Conservation (phyloP, 352 stramenopile species). For the Globisporangium paddicum region DNA sequence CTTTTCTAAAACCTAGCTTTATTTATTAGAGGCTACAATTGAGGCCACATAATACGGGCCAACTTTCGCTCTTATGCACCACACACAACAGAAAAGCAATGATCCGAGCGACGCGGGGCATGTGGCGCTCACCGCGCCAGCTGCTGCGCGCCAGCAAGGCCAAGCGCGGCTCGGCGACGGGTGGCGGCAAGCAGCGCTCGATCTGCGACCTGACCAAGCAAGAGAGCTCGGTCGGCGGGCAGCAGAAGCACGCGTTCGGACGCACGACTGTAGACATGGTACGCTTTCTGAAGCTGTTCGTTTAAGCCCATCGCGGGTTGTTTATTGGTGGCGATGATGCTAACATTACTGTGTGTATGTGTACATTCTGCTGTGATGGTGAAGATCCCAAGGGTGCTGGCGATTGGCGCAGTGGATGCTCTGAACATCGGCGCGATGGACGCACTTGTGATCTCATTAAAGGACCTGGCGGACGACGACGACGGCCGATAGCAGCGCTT, state of each 20-base stretch:
- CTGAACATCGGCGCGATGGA: constrained; percentile 38
- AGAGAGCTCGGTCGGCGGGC: constrained; percentile 40
- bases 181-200: background rate
- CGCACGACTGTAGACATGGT: constrained; percentile 37
- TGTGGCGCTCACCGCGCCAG: constrained; percentile 55
- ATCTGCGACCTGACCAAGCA: constrained; percentile 15
- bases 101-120: constrained; percentile 39
- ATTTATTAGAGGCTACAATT: no score
- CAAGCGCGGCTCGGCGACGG: constrained; percentile 14
- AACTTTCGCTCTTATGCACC: background rate
- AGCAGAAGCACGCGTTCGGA: constrained; percentile 51
- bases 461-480: constrained; percentile 52
- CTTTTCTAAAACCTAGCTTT: no score
- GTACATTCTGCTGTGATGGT: constrained; percentile 1
- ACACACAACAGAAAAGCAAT: constrained; percentile 18
- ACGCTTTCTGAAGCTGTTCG: constrained; percentile 2
- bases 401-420: constrained; percentile 23
- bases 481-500: constrained; percentile 59
- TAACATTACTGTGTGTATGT: background rate
- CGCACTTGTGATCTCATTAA: constrained; percentile 31
- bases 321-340: background rate
- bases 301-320: no score
- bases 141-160: constrained; percentile 35
- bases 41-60: background rate
- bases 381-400: constrained; percentile 44